phyloP scores from a whole-genome alignment of 495 filamentous ascomycete species.

The Bryoglossum gracile region DNA sequence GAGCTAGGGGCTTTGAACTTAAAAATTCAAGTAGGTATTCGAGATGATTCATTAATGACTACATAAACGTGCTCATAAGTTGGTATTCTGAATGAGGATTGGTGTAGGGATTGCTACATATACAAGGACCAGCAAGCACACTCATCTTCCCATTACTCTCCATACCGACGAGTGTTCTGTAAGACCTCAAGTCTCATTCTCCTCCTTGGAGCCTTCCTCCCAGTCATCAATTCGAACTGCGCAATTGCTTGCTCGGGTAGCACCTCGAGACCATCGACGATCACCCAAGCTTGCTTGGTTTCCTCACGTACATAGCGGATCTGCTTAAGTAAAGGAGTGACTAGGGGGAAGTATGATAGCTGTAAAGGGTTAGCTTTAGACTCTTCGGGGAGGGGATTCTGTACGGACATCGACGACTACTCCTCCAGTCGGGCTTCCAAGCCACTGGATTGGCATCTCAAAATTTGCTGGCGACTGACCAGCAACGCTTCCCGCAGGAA shows the following conservation, averaged over 20 bases:
- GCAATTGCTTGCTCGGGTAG: constrained; percentile 77
- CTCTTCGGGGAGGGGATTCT: constrained; percentile 8
- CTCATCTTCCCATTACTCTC: constrained; percentile 6
- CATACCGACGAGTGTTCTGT: constrained; percentile 38
- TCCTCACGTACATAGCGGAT: constrained; percentile 50
- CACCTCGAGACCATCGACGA: constrained; percentile 74
- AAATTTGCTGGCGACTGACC: constrained; percentile 63
- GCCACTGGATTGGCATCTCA: constrained; percentile 66
- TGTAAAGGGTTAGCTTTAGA: constrained; percentile 22
- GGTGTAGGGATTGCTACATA: too few species aligned
- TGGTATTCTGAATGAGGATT: too few species aligned
- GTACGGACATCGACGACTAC: constrained; percentile 63
- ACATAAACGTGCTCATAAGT: too few species aligned
- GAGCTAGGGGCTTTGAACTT: too few species aligned
- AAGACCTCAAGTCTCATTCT: constrained; percentile 66
- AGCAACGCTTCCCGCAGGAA: constrained; percentile 59
- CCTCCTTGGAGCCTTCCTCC: constrained; percentile 66
- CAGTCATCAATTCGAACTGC: constrained; percentile 77
- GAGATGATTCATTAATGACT: too few species aligned
- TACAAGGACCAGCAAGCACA: too few species aligned
- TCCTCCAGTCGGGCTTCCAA: constrained; percentile 68
- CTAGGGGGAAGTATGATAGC: constrained; percentile 67
- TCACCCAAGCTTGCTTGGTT: constrained; percentile 61
- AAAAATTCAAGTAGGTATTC: too few species aligned
- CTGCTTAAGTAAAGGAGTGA: constrained; percentile 64